Conservation (phyloP, 208 protist species). For the Zelonia costaricensis region DNA sequence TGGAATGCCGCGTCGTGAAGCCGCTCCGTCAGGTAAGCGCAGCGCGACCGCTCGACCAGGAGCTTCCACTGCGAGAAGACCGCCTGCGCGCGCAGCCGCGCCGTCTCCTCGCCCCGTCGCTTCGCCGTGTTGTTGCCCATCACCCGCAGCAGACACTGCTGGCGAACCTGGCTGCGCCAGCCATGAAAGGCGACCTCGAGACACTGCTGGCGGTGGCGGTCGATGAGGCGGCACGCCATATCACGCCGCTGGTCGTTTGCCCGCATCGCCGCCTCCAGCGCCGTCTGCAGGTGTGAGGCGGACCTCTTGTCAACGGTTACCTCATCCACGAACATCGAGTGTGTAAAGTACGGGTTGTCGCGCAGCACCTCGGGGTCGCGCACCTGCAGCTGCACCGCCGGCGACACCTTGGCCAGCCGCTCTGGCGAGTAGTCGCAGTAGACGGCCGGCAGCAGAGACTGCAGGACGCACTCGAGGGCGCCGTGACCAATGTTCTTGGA, state of each 20-base stretch:
- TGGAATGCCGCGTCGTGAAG: slow-evolving; percentile 83
- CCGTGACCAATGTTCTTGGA: slow-evolving; percentile 24
- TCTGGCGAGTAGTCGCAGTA: slow-evolving; percentile 71
- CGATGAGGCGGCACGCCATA: slow-evolving; percentile 41
- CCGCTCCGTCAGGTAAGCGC: slow-evolving; percentile 76
- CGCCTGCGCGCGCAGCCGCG: slow-evolving; percentile 28
- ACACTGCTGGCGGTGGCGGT: slow-evolving; percentile 9
- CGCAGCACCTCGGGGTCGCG: slow-evolving; percentile 38
- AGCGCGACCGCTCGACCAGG: slow-evolving; percentile 64
- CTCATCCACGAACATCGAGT: slow-evolving; percentile 82
- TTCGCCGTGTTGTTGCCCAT: slow-evolving; percentile 40
- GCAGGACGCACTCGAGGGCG: slow-evolving; percentile 40
- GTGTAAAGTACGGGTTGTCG: slow-evolving; percentile 83
- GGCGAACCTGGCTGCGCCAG: slow-evolving; percentile 54
- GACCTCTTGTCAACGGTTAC: slow-evolving; percentile 37
- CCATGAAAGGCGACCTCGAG: slow-evolving; percentile 46
- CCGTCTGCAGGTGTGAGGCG: slow-evolving; percentile 29
- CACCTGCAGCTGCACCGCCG: slow-evolving; percentile 62
- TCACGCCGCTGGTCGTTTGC: slow-evolving; percentile 49
- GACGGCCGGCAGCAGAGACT: slow-evolving; percentile 65
- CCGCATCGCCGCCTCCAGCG: slow-evolving; percentile 39
- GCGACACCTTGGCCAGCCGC: slow-evolving; percentile 34
- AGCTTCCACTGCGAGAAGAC: slow-evolving; percentile 78
- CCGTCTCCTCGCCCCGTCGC: slow-evolving; percentile 31
- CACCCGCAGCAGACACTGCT: slow-evolving; percentile 29